These are phyloP conservation scores for Penicillium sp. DNA, from an alignment of 2,329 filamentous ascomycete species.

Conservation along the genomic window DNA sequence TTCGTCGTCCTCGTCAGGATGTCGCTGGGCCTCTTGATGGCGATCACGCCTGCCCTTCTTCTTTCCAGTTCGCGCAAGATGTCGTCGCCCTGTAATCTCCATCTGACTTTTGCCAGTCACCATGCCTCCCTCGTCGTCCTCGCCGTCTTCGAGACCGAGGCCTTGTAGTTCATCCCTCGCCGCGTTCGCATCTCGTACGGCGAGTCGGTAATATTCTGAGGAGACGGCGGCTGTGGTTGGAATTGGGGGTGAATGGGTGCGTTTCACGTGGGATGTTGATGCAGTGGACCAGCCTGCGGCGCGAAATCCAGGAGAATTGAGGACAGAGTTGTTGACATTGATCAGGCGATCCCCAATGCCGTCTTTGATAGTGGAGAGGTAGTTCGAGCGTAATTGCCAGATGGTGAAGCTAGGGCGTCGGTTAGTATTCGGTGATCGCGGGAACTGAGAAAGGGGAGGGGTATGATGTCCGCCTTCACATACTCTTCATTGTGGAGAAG, in stretches of 20 bases:
- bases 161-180: conserved; percentile 33
- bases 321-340: conserved; percentile 63
- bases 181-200: conserved; percentile 37
- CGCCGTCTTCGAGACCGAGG: conserved; percentile 53
- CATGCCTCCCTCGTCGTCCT: conserved; percentile 66
- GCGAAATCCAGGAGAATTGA: conserved; percentile 67
- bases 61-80: conserved; percentile 35
- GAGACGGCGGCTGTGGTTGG: conserved; percentile 61
- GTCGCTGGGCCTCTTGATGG: conserved; percentile 56
- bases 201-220: conserved; percentile 65
- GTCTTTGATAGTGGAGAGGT: conserved; percentile 66
- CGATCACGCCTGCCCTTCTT: conserved; percentile 42
- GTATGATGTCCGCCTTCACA: conserved; percentile 23
- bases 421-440: conserved; percentile 17
- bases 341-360: conserved; percentile 68
- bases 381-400: conserved; percentile 67
- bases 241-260: conserved; percentile 69
- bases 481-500: conserved; percentile 58
- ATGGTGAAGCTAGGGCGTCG: conserved; percentile 59
- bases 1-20: conserved; percentile 62
- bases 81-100: conserved; percentile 59
- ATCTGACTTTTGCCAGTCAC: conserved; percentile 61
- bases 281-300: conserved; percentile 63
- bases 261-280: conserved; percentile 54
- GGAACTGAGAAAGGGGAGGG: neutral